phyloP scores from a whole-genome alignment of 164 flowering plant species.

The Macadamia integrifolia region DNA sequence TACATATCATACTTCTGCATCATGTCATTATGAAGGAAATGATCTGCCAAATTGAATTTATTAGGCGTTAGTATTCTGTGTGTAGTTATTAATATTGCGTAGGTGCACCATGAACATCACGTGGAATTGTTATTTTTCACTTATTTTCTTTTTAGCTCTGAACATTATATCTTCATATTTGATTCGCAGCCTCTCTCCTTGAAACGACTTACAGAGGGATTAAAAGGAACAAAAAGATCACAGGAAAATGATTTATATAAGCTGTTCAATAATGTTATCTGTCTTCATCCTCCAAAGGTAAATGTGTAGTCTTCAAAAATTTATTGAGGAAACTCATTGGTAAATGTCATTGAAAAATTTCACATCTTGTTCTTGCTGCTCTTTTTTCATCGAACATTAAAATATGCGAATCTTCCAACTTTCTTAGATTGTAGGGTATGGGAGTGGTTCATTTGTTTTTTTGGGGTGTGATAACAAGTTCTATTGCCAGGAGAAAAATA shows the following conservation, averaged over 20 bases:
- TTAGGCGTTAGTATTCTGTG: too few relatives aligned
- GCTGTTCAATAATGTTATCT: constrained; percentile 69
- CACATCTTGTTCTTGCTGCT: too few relatives aligned
- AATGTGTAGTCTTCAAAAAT: background rate
- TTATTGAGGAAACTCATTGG: too few relatives aligned
- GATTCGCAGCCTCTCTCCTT: constrained; percentile 76
- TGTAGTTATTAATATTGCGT: background rate
- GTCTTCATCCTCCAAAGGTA: constrained; percentile 84
- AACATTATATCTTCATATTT: background rate
- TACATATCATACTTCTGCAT: too few relatives aligned
- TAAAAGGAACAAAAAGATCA: constrained; percentile 59
- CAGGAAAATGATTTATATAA: constrained; percentile 53
- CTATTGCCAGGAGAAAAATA: too few relatives aligned
- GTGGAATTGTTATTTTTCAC: background rate
- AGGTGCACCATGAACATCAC: background rate
- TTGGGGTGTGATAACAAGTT: too few relatives aligned
- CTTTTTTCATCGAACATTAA: too few relatives aligned
- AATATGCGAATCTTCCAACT: too few relatives aligned
- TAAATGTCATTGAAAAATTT: too few relatives aligned
- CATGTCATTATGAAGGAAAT: background rate
- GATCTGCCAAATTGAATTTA: background rate
- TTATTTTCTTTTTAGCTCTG: background rate
- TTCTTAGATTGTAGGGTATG: too few relatives aligned
- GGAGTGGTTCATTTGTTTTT: too few relatives aligned
- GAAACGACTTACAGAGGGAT: constrained; percentile 81